phyloP scores from a whole-genome alignment of 176 grass and related monocot genomes.

The Ananas comosus region DNA sequence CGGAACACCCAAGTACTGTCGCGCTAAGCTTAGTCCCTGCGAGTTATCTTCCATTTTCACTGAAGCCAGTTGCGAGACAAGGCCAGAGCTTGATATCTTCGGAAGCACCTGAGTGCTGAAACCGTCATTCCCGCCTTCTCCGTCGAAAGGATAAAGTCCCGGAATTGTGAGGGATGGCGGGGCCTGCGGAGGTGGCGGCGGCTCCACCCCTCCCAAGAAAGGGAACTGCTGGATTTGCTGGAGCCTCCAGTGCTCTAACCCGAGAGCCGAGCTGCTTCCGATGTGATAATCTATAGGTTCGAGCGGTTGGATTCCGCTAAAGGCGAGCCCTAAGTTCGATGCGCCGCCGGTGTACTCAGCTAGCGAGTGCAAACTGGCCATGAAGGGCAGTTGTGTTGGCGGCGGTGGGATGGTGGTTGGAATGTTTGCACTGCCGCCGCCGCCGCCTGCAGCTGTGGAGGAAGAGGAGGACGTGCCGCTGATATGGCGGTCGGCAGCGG shows the following conservation, averaged over 20 bases:
- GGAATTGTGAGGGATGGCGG: slow-evolving; percentile 38
- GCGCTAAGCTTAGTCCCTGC: slow-evolving; percentile 12
- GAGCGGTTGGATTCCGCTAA: slow-evolving; percentile 28
- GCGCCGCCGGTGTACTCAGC: slow-evolving; percentile 16
- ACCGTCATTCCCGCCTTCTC: slow-evolving; percentile 23
- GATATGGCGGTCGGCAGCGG: neutral
- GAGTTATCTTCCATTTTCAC: slow-evolving; percentile 81
- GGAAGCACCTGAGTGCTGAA: slow-evolving; percentile 34
- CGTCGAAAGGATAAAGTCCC: slow-evolving; percentile 39
- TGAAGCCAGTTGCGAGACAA: slow-evolving; percentile 80
- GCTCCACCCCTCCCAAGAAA: slow-evolving; percentile 16
- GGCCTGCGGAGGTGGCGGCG: slow-evolving; percentile 24
- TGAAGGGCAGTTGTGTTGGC: slow-evolving; percentile 32
- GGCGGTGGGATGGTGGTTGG: slow-evolving; percentile 27
- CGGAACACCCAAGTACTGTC: slow-evolving; percentile 24
- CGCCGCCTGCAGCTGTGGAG: slow-evolving; percentile 38
- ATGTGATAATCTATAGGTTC: slow-evolving; percentile 47
- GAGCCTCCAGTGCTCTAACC: slow-evolving; percentile 38
- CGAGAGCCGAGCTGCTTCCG: slow-evolving; percentile 21
- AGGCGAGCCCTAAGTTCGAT: slow-evolving; percentile 44
- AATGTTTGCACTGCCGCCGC: slow-evolving; percentile 11
- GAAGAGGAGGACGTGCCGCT: slow-evolving; percentile 55
- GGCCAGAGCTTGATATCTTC: slow-evolving; percentile 44
- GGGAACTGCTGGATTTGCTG: slow-evolving; percentile 32
- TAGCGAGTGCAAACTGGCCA: slow-evolving; percentile 28